Evolutionary conservation across 2,329 filamentous ascomycete genomes (phyloP), one percentile per base, ranked within the genome.

Genomic region (Emmonsia crescens): DNA sequence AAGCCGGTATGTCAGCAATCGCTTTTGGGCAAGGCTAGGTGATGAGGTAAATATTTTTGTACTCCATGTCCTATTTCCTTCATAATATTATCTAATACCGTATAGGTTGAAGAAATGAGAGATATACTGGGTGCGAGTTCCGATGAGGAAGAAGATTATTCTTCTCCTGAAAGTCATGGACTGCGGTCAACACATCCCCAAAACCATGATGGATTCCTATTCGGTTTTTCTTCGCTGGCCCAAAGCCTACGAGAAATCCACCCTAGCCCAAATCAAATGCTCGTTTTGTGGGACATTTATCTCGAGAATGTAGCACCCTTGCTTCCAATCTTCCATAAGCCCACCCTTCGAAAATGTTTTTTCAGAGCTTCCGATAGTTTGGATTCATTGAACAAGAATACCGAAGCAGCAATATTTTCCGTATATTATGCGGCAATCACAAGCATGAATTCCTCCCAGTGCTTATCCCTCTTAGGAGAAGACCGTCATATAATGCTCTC

Each of bases 291-390:
- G 83, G 75, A 80, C n/a, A 72, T 79, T 3, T 87, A 80, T 72
- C 79, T 81, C 65, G 81, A 85, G 62, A 84, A 85, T 64, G 82
- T 87, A 10, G 83, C 85, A 64, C 83, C 84, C 0, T 68, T 87
- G 19, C 75, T 86, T 65, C 84, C 85, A 57, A 76, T 87, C 4
- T 72, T 86, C 12, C 84, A 87, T 68, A 75, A 79, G 5, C 82
- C 83, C 1, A 82, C 78, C 10, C 74, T 81, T 27, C 78, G 80
- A 62, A 77, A 78, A 1, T 75, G 79, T 1, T 73, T 86, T 44
- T 67, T 79, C n/a, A 75, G 79, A 31, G 80, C 82, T 3, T 74
- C 79, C 1, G 76, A 76, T 42, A 76, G 80, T 54, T 73, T 81
- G 1, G 77, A 82, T 51, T 76, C 76, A 40, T 68, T 84, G 40